phyloP scores from a whole-genome alignment of 192 early-diverging fungal species.

The Coemansia sp. region DNA sequence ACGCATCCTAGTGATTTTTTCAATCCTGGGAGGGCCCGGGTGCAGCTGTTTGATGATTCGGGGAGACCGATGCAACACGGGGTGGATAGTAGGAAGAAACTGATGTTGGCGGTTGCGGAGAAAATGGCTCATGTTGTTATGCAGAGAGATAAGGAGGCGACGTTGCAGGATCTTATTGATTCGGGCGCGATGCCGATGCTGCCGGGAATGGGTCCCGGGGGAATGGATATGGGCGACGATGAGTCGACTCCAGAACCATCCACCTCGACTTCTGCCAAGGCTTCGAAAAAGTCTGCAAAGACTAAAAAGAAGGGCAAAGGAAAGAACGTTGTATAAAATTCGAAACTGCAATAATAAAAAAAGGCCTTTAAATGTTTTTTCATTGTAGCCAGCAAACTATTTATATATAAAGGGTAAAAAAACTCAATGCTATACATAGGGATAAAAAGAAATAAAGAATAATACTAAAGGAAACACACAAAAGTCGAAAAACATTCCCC shows the following conservation, averaged over 20 bases:
- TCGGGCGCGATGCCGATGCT: slow-evolving; percentile 41
- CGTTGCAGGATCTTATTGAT: slow-evolving; percentile 44
- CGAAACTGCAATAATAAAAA: too few species aligned
- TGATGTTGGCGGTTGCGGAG: slow-evolving; percentile 24
- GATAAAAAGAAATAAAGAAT: too few species aligned
- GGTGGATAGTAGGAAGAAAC: slow-evolving; percentile 58
- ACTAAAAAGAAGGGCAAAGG: slow-evolving; percentile 47
- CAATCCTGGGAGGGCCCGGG: slow-evolving; percentile 68
- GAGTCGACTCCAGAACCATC: neutral
- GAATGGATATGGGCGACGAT: neutral
- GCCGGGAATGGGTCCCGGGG: slow-evolving; percentile 31
- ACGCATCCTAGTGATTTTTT: slow-evolving; percentile 71
- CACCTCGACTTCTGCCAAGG: slow-evolving; percentile 4
- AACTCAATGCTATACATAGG: too few species aligned
- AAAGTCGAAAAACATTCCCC: too few species aligned
- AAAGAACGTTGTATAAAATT: slow-evolving; percentile 23
- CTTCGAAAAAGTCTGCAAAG: slow-evolving; percentile 38
- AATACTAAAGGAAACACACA: too few species aligned
- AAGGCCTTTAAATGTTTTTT: too few species aligned
- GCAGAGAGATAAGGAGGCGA: slow-evolving; percentile 45
- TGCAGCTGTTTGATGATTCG: slow-evolving; percentile 57
- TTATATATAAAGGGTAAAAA: too few species aligned
- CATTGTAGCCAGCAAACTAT: too few species aligned
- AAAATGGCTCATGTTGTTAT: slow-evolving; percentile 22
- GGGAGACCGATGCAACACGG: slow-evolving; percentile 47